Percentiles rank a stretch among this genome's conserved stretches.
These are phyloP conservation scores for Myxozyma vanderwaltii DNA, from an alignment of 805 yeast species.

Conservation along the genomic window DNA sequence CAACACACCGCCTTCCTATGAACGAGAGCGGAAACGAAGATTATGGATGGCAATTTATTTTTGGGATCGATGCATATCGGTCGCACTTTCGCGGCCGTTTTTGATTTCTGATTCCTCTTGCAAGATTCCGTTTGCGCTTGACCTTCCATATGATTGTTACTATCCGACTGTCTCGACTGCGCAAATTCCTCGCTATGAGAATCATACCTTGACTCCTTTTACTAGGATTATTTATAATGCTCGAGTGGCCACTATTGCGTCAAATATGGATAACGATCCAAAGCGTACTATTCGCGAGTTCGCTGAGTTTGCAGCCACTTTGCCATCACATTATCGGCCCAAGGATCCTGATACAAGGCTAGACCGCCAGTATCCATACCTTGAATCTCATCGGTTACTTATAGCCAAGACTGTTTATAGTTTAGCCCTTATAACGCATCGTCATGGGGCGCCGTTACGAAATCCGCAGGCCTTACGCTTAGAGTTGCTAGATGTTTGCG, in stretches of 20 bases:
- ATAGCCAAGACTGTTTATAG: conserved; percentile 14
- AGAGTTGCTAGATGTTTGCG: conserved; percentile 12
- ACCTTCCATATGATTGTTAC: conserved; percentile 21
- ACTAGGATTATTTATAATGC: conserved; percentile 8
- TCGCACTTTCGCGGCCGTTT: conserved; percentile 25
- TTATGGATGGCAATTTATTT: conserved; percentile 28
- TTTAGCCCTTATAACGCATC: conserved; percentile 6
- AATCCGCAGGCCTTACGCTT: conserved; percentile 23
- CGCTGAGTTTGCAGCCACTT: conserved; percentile 8
- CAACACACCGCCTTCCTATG: conserved; percentile 19
- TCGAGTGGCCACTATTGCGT: conserved; percentile 11
- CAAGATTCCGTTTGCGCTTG: conserved; percentile 24
- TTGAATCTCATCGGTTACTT: conserved; percentile 7
- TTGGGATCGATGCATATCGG: conserved; percentile 28
- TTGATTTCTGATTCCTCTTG: conserved; percentile 22
- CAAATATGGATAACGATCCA: conserved; percentile 14
- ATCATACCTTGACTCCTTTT: conserved; percentile 5
- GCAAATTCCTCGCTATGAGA: not conserved
- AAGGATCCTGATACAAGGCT: conserved; percentile 18
- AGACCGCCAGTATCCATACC: conserved; percentile 11
- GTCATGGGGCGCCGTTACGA: conserved; percentile 15
- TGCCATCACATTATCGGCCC: conserved; percentile 22
- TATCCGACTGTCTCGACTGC: conserved; percentile 14
- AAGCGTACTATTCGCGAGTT: conserved; percentile 7
- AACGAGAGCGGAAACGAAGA: conserved; percentile 26